Conservation (phyloP, 2,329 filamentous ascomycete species). For the Colletotrichum truncatum region DNA sequence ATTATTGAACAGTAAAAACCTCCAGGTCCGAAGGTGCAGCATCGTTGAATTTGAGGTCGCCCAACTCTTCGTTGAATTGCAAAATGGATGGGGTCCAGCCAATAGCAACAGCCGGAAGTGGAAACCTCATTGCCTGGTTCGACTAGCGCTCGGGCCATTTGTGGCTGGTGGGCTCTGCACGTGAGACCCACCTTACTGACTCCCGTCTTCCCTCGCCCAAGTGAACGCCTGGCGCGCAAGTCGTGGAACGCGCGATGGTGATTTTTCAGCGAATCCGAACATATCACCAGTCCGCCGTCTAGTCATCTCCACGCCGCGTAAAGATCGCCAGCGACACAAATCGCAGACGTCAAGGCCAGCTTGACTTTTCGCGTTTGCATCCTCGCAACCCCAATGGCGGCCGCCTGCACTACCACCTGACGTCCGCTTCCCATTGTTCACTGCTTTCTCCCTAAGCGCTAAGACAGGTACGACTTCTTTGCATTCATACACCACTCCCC, state of each 20-base stretch:
- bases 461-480: slow-evolving; percentile 17
- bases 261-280: slow-evolving; percentile 28
- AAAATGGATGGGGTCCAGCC: not conserved
- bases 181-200: slow-evolving; percentile 32
- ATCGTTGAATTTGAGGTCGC: not conserved
- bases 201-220: slow-evolving; percentile 20
- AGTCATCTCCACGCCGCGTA: not conserved
- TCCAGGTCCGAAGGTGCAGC: not conserved
- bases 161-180: slow-evolving; percentile 31
- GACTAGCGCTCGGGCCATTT: slow-evolving; percentile 18
- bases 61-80: not conserved
- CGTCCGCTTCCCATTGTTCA: slow-evolving; percentile 23
- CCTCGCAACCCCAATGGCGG: slow-evolving; percentile 14
- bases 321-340: slow-evolving; percentile 7
- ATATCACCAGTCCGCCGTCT: slow-evolving; percentile 8
- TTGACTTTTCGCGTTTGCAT: not conserved
- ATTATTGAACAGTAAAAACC: not conserved
- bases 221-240: slow-evolving; percentile 21
- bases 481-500: not conserved
- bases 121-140: slow-evolving; percentile 1
- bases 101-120: not conserved
- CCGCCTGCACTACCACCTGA: slow-evolving; percentile 10
- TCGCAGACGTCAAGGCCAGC: not conserved
- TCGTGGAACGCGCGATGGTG: slow-evolving; percentile 22
- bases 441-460: slow-evolving; percentile 21